phyloP scores from a whole-genome alignment of 2,329 filamentous ascomycete species.

The Fusarium brevicatenulatum region DNA sequence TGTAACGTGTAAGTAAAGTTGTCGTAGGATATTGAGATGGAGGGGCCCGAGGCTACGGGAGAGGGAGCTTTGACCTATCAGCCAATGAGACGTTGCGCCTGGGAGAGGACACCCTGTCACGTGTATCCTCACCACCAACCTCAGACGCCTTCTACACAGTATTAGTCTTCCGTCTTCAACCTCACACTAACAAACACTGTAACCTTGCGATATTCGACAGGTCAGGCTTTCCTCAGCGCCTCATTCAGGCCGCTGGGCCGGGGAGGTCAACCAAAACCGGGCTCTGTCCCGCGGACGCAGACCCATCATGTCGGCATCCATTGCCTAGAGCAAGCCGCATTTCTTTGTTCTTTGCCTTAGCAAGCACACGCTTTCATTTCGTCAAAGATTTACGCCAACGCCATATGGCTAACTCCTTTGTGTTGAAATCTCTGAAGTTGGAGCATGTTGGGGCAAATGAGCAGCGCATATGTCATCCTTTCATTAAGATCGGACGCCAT shows the following conservation, averaged over 20 bases:
- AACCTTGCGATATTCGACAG: neutral
- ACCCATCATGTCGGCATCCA: constrained; percentile 11
- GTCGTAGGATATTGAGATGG: constrained; percentile 5
- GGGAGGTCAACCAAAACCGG: constrained; percentile 18
- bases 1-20: neutral
- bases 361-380: constrained; percentile 35
- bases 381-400: constrained; percentile 24
- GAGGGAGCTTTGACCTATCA: constrained; percentile 1
- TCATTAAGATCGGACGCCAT: constrained; percentile 33
- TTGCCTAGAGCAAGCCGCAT: constrained; percentile 34
- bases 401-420: constrained; percentile 29
- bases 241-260: constrained; percentile 17
- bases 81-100: constrained; percentile 29
- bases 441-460: constrained; percentile 15
- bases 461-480: constrained; percentile 22
- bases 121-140: constrained; percentile 15
- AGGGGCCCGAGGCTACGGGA: constrained; percentile 6
- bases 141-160: neutral
- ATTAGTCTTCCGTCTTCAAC: constrained; percentile 16
- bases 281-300: constrained; percentile 19
- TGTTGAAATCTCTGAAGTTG: constrained; percentile 17
- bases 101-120: constrained; percentile 23
- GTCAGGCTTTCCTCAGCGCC: constrained; percentile 7
- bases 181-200: constrained; percentile 3
- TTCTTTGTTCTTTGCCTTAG: constrained; percentile 43